These are phyloP conservation scores for Apodospora peruviana DNA, from an alignment of 495 filamentous ascomycete species.

Conservation along the genomic window DNA sequence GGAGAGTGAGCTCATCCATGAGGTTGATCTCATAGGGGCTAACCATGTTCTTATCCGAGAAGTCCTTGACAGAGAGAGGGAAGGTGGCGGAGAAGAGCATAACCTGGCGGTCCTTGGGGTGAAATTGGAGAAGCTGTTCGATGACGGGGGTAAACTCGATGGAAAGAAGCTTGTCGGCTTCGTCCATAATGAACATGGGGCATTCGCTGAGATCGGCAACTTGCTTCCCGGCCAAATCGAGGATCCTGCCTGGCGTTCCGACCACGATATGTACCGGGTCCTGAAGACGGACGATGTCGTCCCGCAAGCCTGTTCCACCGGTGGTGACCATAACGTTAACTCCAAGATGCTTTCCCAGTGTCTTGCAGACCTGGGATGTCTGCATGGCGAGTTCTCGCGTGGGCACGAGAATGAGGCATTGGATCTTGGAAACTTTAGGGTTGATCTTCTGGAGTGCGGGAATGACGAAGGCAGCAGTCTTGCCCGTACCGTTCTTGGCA, in stretches of 20 bases:
- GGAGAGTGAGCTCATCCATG: conserved; percentile 98
- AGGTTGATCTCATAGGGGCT: conserved; percentile 97
- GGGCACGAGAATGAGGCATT: conserved; percentile 92
- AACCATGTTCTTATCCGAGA: conserved; percentile 97
- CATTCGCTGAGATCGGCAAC: conserved; percentile 96
- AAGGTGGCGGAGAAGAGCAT: conserved; percentile 99
- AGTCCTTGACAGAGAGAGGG: conserved; percentile 89
- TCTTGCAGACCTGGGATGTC: conserved; percentile 98
- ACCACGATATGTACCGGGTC: conserved; percentile 97
- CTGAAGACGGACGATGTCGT: conserved; percentile 92
- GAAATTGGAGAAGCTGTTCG: conserved; percentile 87
- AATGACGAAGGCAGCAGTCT: conserved; percentile 97
- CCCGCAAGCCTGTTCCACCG: conserved; percentile 87
- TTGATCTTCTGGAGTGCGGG: conserved; percentile 94
- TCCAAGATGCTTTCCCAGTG: conserved; percentile 89
- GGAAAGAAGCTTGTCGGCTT: conserved; percentile 95
- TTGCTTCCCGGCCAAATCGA: conserved; percentile 89
- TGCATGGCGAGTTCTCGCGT: conserved; percentile 97
- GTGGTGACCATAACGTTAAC: conserved; percentile 99
- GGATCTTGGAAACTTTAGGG: conserved; percentile 88
- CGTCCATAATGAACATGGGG: conserved; percentile 97
- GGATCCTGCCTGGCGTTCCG: conserved; percentile 90
- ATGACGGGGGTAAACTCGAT: conserved; percentile 96
- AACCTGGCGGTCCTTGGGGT: conserved; percentile 93
- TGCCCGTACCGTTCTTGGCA: conserved; percentile 97